Conservation (phyloP, 805 yeast genomes). For the Metschnikowia kunwiensis region DNA sequence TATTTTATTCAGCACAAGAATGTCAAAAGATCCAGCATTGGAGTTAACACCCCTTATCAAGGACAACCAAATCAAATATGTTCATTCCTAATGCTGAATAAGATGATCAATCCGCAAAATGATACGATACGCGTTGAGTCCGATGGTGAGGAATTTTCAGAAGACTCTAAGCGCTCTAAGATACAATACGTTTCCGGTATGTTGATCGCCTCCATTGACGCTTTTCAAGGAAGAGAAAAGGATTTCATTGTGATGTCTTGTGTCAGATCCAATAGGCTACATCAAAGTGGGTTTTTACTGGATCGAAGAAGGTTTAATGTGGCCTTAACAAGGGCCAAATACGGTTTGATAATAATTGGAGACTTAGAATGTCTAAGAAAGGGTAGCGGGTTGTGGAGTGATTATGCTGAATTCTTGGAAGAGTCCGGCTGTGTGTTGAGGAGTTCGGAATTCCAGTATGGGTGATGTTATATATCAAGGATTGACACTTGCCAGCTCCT, state of each 20-base stretch:
- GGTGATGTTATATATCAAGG: no score
- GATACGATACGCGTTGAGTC: background rate
- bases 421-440: background rate
- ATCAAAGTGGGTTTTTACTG: slow-evolving; percentile 39
- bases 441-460: no score
- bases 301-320: slow-evolving; percentile 44
- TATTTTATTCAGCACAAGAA: slow-evolving; percentile 54
- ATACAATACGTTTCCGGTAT: slow-evolving; percentile 31
- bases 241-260: slow-evolving; percentile 42
- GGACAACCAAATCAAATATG: slow-evolving; percentile 83
- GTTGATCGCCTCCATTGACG: slow-evolving; percentile 66
- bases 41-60: slow-evolving; percentile 91
- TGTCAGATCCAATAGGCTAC: slow-evolving; percentile 41
- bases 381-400: slow-evolving; percentile 72
- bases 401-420: slow-evolving; percentile 21
- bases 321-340: slow-evolving; percentile 43
- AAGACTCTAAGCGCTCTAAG: background rate
- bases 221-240: slow-evolving; percentile 43
- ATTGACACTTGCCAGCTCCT: no score
- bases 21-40: slow-evolving; percentile 63
- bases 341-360: slow-evolving; percentile 57
- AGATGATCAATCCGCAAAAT: background rate
- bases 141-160: background rate
- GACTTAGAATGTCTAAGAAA: slow-evolving; percentile 71
- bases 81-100: background rate